Percentiles rank a stretch among this genome's conserved stretches.
Conservation (phyloP, 2,329 filamentous ascomycete genomes). For the Fusarium musae region DNA sequence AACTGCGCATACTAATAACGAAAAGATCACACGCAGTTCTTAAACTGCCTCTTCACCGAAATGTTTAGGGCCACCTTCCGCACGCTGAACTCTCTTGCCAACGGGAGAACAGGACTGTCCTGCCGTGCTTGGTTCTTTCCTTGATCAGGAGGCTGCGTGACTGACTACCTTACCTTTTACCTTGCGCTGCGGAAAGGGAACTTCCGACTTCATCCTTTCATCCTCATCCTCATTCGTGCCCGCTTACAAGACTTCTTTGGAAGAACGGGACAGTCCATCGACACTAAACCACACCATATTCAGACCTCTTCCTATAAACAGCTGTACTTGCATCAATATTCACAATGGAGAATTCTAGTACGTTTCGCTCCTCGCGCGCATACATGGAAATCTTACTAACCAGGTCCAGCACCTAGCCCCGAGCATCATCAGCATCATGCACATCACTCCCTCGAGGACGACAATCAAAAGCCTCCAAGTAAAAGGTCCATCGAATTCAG, state of each 20-base stretch:
- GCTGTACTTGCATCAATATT: background rate
- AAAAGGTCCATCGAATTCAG: slow-evolving; percentile 11
- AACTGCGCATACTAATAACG: background rate
- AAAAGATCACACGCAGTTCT: background rate
- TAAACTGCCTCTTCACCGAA: background rate
- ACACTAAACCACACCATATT: background rate
- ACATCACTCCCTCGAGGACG: background rate
- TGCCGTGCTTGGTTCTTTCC: background rate
- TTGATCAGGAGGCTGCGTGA: background rate
- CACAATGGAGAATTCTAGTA: slow-evolving; percentile 38
- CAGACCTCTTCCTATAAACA: background rate
- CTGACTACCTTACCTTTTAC: background rate
- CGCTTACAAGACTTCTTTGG: background rate
- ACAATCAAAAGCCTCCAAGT: slow-evolving; percentile 11
- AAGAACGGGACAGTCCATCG: background rate
- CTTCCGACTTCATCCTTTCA: background rate
- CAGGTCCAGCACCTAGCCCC: background rate
- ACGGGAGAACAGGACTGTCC: background rate
- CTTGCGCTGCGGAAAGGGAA: background rate
- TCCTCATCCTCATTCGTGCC: background rate
- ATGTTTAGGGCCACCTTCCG: background rate
- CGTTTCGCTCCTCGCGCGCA: background rate
- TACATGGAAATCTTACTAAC: background rate
- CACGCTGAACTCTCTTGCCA: too few species aligned
- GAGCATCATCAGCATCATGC: background rate